Evolutionary conservation across 2,329 filamentous ascomycete genomes (phyloP), one percentile per base, ranked within the genome.

Genomic region (Xylaria sp.): DNA sequence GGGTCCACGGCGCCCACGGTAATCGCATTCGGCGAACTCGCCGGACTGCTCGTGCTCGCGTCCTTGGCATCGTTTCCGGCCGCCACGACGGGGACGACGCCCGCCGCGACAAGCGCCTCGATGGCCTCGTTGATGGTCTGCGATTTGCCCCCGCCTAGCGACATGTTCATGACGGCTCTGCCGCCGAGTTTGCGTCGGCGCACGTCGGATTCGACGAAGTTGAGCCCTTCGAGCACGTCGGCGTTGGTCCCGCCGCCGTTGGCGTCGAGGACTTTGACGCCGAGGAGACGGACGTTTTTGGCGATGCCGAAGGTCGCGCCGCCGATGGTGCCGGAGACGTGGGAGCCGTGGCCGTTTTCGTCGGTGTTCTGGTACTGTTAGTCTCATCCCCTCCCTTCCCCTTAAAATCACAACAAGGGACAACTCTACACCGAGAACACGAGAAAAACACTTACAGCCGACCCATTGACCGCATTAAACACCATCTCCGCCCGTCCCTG

Each of bases 161-260:
- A 86, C 82, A 86, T 83, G 77, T 85, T 86, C 78, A 86, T 80
- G 66, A 86, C 79, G 58, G 80, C 77, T 68, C 81, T 83, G 68
- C 81, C 81, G n/a, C 63, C 60, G 39, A 78, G 70, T 19, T 75
- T 74, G 62, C 73, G 74, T 42, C 70, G 57, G 48, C 69, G 64
- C 47, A 75, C 82, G 63, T 83, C 77, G n/a, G 77, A 63, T 50
- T 77, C 75, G 50, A 84, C 76, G 60, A 77, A 86, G 66, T 85
- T 76, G 73, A 88, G 79, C 62, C 85, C 86, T n/a, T 77, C 72
- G 53, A 89, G 77, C 55, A 88, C 76, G 57, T 75, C 76, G 16
- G 79, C 77, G 70, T 78, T 82, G 58, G 76, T 73, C 48, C 81
- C 82, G 34, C 72, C 69, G 46, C 79, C 79, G 34, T 74, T 62